Conservation (phyloP, 176 grass and related monocot species). For the Puya raimondii region DNA sequence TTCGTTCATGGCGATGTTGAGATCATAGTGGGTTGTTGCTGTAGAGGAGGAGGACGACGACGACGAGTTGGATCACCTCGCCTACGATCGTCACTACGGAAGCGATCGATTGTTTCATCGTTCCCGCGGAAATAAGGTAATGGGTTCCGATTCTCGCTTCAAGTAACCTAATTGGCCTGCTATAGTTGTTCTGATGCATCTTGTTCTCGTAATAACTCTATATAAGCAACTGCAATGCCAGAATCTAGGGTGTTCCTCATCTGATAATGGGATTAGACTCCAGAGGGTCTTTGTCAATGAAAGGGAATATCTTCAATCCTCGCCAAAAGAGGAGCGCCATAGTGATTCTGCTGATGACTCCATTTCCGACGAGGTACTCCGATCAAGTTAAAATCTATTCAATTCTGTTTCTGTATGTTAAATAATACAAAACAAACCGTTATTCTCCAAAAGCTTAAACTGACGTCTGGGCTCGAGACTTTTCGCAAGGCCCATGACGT, state of each 20-base stretch:
- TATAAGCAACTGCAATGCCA: neutral
- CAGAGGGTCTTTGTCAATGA: neutral
- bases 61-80: neutral
- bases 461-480: no score
- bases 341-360: neutral
- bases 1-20: no score
- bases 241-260: neutral
- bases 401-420: neutral
- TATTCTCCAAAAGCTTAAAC: neutral
- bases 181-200: neutral
- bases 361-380: neutral
- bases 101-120: neutral
- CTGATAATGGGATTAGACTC: neutral
- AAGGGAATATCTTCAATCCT: neutral
- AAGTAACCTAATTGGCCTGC: neutral
- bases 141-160: neutral
- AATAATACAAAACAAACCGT: neutral
- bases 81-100: neutral
- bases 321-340: neutral
- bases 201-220: neutral
- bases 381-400: neutral
- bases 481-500: no score
- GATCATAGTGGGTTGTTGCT: neutral
- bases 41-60: neutral
- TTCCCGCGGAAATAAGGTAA: neutral